These are phyloP conservation scores for Cladosporium austrohemisphaericum DNA, from an alignment of 2,329 filamentous ascomycete species.

Conservation along the genomic window DNA sequence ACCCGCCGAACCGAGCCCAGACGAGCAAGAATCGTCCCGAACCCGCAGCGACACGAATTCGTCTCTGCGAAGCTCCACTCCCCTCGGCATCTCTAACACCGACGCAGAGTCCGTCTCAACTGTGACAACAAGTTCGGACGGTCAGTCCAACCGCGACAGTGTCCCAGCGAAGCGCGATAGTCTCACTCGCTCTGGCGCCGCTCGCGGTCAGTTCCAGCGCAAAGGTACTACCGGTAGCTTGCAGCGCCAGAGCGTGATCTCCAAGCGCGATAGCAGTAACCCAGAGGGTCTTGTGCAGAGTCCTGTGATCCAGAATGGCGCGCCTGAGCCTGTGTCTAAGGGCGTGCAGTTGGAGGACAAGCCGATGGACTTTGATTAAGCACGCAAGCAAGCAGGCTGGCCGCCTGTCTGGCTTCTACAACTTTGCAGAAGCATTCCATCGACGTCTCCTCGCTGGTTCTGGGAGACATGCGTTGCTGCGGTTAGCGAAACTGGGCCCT, in stretches of 20 bases:
- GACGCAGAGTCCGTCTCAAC: slow-evolving; percentile 17
- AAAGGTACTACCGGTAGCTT: slow-evolving; percentile 45
- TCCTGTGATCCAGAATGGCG: slow-evolving; percentile 23
- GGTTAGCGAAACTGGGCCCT: slow-evolving; percentile 7
- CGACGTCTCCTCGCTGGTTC: slow-evolving; percentile 5
- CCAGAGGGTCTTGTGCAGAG: slow-evolving; percentile 16
- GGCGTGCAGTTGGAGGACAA: slow-evolving; percentile 69
- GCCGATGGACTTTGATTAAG: slow-evolving; percentile 67
- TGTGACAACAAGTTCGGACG: slow-evolving; percentile 7
- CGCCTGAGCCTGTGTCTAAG: slow-evolving; percentile 4
- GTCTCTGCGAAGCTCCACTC: slow-evolving; percentile 8
- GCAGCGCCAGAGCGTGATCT: slow-evolving; percentile 33
- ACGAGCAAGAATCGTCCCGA: slow-evolving; percentile 16
- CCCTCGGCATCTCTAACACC: slow-evolving; percentile 16
- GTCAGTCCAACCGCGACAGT: slow-evolving; percentile 20
- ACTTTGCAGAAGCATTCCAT: background rate
- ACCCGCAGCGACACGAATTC: slow-evolving; percentile 21
- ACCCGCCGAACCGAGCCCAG: slow-evolving; percentile 21
- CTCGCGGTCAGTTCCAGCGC: slow-evolving; percentile 37
- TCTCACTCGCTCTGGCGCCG: slow-evolving; percentile 48
- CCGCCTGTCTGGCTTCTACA: background rate
- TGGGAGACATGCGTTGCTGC: slow-evolving; percentile 10
- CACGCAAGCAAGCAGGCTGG: slow-evolving; percentile 18
- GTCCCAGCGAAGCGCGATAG: slow-evolving; percentile 62
- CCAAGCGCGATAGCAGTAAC: slow-evolving; percentile 25